Percentiles rank a stretch among this genome's conserved stretches.
These are phyloP conservation scores for Diversispora eburnea DNA, from an alignment of 192 early-diverging fungal species.

Conservation along the genomic window DNA sequence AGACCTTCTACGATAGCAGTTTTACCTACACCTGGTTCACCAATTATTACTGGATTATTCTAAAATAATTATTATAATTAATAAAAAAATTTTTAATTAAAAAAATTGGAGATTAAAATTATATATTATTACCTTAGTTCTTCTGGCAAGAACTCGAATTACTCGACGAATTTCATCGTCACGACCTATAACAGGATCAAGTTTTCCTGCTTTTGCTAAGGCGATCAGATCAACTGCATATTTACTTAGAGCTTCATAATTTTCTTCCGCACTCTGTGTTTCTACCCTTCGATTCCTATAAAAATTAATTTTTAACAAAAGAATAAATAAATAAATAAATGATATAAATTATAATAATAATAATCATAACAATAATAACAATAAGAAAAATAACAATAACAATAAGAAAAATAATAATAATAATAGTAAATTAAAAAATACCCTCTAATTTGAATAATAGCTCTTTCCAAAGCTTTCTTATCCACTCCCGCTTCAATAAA, in stretches of 20 bases:
- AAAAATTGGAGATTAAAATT: background rate
- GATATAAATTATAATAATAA: background rate
- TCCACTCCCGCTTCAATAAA: conserved; percentile 68
- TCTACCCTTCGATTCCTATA: conserved; percentile 79
- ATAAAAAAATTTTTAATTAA: background rate
- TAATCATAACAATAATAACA: background rate
- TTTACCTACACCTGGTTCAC: conserved; percentile 80
- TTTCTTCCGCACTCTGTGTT: conserved; percentile 78
- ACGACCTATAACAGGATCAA: conserved; percentile 95
- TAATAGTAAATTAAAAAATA: background rate
- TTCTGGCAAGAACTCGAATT: conserved; percentile 84
- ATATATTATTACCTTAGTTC: conserved; percentile 63
- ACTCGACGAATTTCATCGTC: conserved; percentile 96
- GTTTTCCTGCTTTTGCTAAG: conserved; percentile 80
- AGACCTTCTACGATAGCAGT: conserved; percentile 92
- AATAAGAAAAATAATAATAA: background rate
- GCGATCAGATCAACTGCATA: conserved; percentile 89
- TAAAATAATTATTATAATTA: background rate
- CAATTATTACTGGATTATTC: conserved; percentile 87
- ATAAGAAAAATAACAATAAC: background rate
- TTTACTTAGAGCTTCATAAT: conserved; percentile 89
- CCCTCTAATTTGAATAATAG: conserved; percentile 65
- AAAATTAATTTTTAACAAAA: too few relatives aligned
- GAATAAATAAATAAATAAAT: too few relatives aligned
- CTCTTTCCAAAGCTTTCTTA: conserved; percentile 68